These are phyloP conservation scores for Aegilops longissima DNA, from an alignment of 176 grass and related monocot species.

Conservation along the genomic window DNA sequence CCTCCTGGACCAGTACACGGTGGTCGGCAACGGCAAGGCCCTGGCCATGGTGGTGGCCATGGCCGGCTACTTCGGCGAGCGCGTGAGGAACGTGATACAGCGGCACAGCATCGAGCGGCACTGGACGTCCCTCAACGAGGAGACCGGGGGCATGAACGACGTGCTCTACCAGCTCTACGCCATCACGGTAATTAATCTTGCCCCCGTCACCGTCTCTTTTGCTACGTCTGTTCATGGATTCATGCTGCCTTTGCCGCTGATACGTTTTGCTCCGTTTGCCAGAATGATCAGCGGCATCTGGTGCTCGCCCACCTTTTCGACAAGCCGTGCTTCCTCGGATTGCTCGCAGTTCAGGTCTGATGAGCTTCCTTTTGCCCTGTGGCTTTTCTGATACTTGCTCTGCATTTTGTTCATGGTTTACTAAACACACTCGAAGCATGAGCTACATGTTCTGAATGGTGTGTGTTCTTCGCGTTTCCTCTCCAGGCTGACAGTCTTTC, in stretches of 20 bases:
- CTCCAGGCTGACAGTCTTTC: slow-evolving; percentile 85
- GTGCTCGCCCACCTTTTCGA: slow-evolving; percentile 89
- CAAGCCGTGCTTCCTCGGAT: slow-evolving; percentile 91
- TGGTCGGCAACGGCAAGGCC: slow-evolving; percentile 59
- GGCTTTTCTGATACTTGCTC: background rate
- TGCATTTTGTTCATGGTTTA: background rate
- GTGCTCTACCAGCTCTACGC: slow-evolving; percentile 90
- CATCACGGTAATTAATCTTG: slow-evolving; percentile 57
- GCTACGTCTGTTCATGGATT: background rate
- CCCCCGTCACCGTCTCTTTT: background rate
- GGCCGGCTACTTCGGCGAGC: slow-evolving; percentile 79
- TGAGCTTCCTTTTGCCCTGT: background rate
- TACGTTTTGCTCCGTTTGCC: background rate
- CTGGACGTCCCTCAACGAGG: slow-evolving; percentile 90
- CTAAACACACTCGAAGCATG: background rate
- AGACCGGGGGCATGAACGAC: slow-evolving; percentile 99
- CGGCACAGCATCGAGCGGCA: slow-evolving; percentile 85
- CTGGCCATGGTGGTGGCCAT: slow-evolving; percentile 71
- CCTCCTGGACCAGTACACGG: slow-evolving; percentile 75
- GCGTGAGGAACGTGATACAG: slow-evolving; percentile 65
- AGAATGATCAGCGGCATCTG: slow-evolving; percentile 82
- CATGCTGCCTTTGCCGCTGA: background rate
- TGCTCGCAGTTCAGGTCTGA: slow-evolving; percentile 84
- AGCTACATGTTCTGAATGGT: background rate
- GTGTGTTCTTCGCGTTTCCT: background rate